Evolutionary conservation across 2,329 filamentous ascomycete genomes (phyloP), one percentile per base, ranked within the genome.

Genomic region (Claviceps capensis): DNA sequence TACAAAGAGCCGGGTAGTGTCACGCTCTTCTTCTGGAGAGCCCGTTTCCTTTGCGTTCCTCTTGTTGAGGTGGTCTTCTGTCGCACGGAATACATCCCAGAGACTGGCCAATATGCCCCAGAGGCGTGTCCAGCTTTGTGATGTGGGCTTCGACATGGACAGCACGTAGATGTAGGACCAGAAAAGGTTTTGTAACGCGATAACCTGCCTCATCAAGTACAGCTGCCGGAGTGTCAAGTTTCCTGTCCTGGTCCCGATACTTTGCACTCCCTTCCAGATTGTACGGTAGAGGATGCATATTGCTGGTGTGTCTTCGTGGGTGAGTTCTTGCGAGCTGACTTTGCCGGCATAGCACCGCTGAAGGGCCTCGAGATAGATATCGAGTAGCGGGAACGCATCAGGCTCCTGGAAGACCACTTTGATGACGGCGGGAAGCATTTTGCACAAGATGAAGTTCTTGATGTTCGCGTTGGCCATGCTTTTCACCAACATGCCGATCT

Each of bases 381-480:
- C 70, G 6, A 81, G 57, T 47, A 81, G 59, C 14, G 73, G 65
- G 63, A 72, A 79, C 0, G 69, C 69, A 13, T 68, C 61, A 3
- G 59, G 59, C 11, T 61, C 62, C 7, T 60, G 56, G 11, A 65
- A 58, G 0, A 67, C 65, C 1, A 72, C 69, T 45, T 60, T 65
- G 13, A 79, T 61, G 4, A 76, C 67, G n/a, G 76, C 72, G 0
- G 78, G 77, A 2, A 82, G 57, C 74, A 81, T 79, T 48, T 69
- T 73, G 30, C 66, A 63, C 30, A 80, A 51, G 52, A 76, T 62
- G 55, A 81, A 81, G 0, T 62, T 61, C 45, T 72, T 59, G 23
- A 81, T 69, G 2, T 60, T 62, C 7, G 53, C 50, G 42, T 74
- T 68, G n/a, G 61, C 64, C 72, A 80, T 72, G n/a, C 74, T 75